Evolutionary conservation across 352 stramenopile species (phyloP).

Genomic region (Globisporangium okanoganense): DNA sequence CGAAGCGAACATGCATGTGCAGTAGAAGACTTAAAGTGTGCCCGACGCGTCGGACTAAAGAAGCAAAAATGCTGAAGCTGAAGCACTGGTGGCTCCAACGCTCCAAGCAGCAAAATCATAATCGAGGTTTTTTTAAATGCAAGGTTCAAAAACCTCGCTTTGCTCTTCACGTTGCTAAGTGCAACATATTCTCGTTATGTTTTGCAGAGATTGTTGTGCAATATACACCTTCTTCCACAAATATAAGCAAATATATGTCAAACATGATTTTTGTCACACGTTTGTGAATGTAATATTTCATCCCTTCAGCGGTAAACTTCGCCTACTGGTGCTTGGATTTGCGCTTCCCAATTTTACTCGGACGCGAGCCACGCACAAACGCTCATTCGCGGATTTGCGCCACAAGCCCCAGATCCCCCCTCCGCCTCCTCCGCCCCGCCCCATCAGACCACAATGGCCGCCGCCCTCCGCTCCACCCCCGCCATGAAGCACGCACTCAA

Average conservation of each 20-base stretch:
- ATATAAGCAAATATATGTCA: too few species aligned
- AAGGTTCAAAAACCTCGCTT: not conserved
- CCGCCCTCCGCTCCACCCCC: slow-evolving; percentile 24
- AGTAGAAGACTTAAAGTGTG: not conserved
- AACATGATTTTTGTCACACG: too few species aligned
- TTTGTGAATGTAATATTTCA: too few species aligned
- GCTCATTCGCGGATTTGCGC: slow-evolving; percentile 46
- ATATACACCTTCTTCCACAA: not conserved
- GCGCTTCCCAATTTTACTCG: not conserved
- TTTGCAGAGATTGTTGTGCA: not conserved
- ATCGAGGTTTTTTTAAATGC: not conserved
- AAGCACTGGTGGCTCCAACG: not conserved
- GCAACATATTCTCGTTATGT: not conserved
- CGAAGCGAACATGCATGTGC: not conserved
- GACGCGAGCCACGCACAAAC: slow-evolving; percentile 1
- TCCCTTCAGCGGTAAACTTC: not conserved
- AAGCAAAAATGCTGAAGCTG: too few species aligned
- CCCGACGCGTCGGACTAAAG: not conserved
- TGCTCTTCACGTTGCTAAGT: not conserved
- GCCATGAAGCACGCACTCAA: slow-evolving; percentile 31
- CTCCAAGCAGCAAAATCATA: slow-evolving; percentile 7
- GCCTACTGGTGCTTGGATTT: slow-evolving; percentile 6
- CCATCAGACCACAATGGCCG: not conserved
- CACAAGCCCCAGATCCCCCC: slow-evolving; percentile 24
- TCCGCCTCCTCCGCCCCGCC: slow-evolving; percentile 6